A percentile compares a stretch with the other conserved stretches of the same genome.
Evolutionary conservation across 1,139 yeast genomes (phyloP).

Genomic region (Entelexis paramagnoliae): DNA sequence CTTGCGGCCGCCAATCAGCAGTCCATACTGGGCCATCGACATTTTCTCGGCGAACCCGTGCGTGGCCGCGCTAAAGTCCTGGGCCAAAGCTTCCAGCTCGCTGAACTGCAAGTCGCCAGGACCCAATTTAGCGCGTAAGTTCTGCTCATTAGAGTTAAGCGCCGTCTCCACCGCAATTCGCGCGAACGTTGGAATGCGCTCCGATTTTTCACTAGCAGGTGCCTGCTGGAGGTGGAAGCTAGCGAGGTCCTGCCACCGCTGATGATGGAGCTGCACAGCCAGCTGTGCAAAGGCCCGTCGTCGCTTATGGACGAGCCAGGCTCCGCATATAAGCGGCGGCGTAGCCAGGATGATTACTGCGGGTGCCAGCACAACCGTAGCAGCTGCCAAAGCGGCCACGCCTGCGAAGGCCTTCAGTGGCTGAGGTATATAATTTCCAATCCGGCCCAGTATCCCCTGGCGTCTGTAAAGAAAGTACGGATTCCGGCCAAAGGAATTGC

Average conservation of each 20-base stretch:
- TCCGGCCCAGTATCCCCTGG: constrained; percentile 8
- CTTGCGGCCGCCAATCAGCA: not conserved
- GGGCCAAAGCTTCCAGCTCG: constrained; percentile 8
- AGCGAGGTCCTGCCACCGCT: constrained; percentile 20
- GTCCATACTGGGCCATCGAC: constrained; percentile 13
- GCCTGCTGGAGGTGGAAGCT: constrained; percentile 14
- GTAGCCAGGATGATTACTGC: constrained; percentile 16
- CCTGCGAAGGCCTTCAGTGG: constrained; percentile 18
- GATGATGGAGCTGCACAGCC: constrained; percentile 12
- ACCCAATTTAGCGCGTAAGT: constrained; percentile 1
- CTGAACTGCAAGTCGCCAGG: constrained; percentile 5
- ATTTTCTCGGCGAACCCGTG: constrained; percentile 15
- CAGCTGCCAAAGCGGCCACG: constrained; percentile 17
- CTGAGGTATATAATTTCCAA: constrained; percentile 7
- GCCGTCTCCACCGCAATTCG: constrained; percentile 12
- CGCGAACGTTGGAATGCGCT: constrained; percentile 14
- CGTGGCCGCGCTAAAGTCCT: constrained; percentile 16
- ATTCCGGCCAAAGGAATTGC: not conserved
- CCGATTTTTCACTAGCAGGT: not conserved
- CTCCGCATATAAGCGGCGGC: constrained; percentile 17
- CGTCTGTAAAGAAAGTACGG: constrained; percentile 9
- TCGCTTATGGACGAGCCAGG: constrained; percentile 10
- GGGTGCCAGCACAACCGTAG: constrained; percentile 18
- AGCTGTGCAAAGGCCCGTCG: not conserved
- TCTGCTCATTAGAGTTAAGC: constrained; percentile 10